Evolutionary conservation across 805 yeast genomes (phyloP).

Genomic region (Wickerhamiella azymoides): DNA sequence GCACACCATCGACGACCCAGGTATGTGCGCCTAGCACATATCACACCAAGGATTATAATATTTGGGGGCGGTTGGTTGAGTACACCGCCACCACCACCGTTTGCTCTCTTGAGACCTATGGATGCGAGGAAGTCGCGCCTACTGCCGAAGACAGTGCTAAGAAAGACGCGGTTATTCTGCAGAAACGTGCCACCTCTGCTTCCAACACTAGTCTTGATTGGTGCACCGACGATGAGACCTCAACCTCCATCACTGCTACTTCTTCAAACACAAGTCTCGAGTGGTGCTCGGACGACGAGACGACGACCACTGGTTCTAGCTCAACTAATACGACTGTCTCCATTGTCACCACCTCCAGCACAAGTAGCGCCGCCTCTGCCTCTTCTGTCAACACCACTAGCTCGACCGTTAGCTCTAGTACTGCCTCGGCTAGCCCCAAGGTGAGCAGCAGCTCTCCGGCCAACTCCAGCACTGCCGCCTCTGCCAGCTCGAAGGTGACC

Average conservation of each 20-base stretch:
- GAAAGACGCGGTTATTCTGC: neutral
- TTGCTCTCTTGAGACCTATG: neutral
- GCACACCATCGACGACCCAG: neutral
- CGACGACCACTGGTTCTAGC: neutral
- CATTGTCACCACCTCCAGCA: neutral
- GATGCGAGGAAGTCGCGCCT: neutral
- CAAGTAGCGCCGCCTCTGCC: neutral
- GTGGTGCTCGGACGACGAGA: neutral
- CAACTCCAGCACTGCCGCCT: neutral
- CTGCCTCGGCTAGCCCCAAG: neutral
- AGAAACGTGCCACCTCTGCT: neutral
- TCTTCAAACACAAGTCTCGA: neutral
- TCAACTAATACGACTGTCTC: neutral
- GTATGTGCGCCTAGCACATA: neutral
- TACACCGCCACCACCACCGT: neutral
- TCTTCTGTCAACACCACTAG: neutral
- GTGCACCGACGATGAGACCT: neutral
- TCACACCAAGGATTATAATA: neutral
- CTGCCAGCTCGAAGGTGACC: neutral
- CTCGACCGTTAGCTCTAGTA: neutral
- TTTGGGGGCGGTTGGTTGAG: neutral
- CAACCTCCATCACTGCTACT: too few relatives aligned
- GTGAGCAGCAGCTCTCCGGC: neutral
- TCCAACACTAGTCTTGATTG: neutral
- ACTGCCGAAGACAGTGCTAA: neutral